Evolutionary conservation across 495 filamentous ascomycete species (phyloP), one percentile per base, ranked within the genome.

Genomic region (Filosporella fistucella): DNA sequence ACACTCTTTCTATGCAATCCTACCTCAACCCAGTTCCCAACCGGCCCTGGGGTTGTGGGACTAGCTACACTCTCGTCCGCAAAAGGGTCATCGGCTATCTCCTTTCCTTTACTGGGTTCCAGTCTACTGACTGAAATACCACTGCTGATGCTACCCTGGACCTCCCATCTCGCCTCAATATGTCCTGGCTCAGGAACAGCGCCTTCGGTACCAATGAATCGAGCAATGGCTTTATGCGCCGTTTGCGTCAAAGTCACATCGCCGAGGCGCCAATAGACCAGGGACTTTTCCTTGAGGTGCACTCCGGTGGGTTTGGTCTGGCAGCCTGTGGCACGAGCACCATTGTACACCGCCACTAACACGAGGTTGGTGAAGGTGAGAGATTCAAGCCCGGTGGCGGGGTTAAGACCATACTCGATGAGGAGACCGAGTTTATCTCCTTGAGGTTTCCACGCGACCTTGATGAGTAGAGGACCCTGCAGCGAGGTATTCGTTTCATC

Each of bases 241-340:
- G 66, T 47, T 9, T 52, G 51, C 10, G 59, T 65, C n/a, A 97
- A 63, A 0, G 71, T 76, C 11, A 91, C 63, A 56, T 97, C 94
- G 18, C 87, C 88, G 11, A 97, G 69, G 42, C 84, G 84, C 93
- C 93, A 99, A 60, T 81, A 88, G 12, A 96, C 82, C 4, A 90
- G 64, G n/a, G 85, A 84, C 43, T 86, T 85, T 44, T 97, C 91
- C 59, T 89, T 87, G 8, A 87, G 76, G 69, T 96, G 95, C 1
- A 78, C 83, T 9, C 88, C 87, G 7, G 74, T 69, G 0, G 87
- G 87, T 56, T 88, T 90, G 12, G 79, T 84, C 59, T 86, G 84
- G 54, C 81, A 88, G 32, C 68, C 76, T 48, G 71, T 72, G 1
- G 82, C 75, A 32, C 68, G 71, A 1, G 70, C 72, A 28, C 84